Base-by-base conservation (phyloP, 768 basidiomycete species). In the Omphalotus guepiniiformis region DNA sequence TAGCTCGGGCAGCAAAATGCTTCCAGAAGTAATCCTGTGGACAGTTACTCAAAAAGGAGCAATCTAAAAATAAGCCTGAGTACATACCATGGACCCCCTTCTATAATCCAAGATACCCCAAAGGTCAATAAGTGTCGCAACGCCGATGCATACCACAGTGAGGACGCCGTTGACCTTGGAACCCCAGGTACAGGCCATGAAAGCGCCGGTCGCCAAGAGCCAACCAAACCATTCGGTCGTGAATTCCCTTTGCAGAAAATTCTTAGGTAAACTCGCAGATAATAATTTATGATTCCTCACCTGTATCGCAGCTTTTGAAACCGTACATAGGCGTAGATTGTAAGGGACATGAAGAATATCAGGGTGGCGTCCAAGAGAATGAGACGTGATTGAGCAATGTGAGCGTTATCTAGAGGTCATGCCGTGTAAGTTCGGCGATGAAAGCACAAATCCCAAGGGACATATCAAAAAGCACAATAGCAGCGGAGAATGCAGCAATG, bases 91-190 rank as follows among this genome's bases (percentile, higher is more conserved):
- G 3, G 79, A 85, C 11, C 53, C 51, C 56, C 85, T 87, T 61
- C 76, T 83, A 62, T 85, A 65, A 64, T 99, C 96, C 58, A 98
- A 67, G 35, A 98, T 75, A 54, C 86, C 89, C 95, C 96, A 99
- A 9, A 99, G 73, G 63, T 99, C 96, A 50, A 95, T 82, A 25
- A 89, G 60, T 36, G 98, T 96, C 5, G 95, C 95, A 40, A 88
- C 74, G 2, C 96, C 96, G 54, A 99, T 83, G 12, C 89, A 80
- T 34, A 82, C 47, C 48, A 99, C 97, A 2, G 93, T 93, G 51
- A 99, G 75, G 39, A 98, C 73, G 28, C 96, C 96, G 56, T 97
- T 97, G 68, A 98, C 96, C 67, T 99, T 99, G 59, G 94, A 95
- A 3, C 89, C 92, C 79, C 96, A 89, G 2, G 93, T 91, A 64